Conservation (phyloP, 306 rosid species). For the Purshia tridentata region DNA sequence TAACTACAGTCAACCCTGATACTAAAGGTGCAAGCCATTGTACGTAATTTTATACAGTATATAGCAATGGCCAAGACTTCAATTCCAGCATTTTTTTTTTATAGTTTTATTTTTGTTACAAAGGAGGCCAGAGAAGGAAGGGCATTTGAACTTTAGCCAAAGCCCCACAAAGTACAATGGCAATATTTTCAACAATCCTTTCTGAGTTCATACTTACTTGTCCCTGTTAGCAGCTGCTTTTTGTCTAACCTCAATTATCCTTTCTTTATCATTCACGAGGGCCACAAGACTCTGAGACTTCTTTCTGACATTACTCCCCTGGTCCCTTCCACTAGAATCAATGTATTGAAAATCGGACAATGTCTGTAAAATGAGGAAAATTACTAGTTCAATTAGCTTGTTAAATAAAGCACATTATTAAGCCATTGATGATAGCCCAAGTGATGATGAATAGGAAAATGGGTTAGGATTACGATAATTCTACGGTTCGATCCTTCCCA, state of each 20-base stretch:
- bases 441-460: neutral
- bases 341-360: conserved; percentile 76
- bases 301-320: conserved; percentile 88
- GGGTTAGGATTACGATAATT: neutral
- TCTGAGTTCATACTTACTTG: conserved; percentile 52
- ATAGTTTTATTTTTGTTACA: too few relatives aligned
- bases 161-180: too few relatives aligned
- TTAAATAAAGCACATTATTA: conserved; percentile 7
- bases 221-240: conserved; percentile 88
- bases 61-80: neutral
- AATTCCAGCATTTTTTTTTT: too few relatives aligned
- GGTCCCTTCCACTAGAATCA: conserved; percentile 91
- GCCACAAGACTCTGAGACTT: conserved; percentile 77
- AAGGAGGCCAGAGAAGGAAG: neutral
- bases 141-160: too few relatives aligned
- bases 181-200: neutral
- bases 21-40: neutral
- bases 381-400: conserved; percentile 27
- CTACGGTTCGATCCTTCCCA: neutral
- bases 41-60: neutral
- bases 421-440: neutral
- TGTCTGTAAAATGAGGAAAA: conserved; percentile 48
- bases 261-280: conserved; percentile 89
- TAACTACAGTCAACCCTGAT: neutral
- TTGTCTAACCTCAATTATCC: conserved; percentile 76